Evolutionary conservation across 116 monocot species (phyloP), one percentile per base, ranked within the genome.

Genomic region (Posidonia oceanica): DNA sequence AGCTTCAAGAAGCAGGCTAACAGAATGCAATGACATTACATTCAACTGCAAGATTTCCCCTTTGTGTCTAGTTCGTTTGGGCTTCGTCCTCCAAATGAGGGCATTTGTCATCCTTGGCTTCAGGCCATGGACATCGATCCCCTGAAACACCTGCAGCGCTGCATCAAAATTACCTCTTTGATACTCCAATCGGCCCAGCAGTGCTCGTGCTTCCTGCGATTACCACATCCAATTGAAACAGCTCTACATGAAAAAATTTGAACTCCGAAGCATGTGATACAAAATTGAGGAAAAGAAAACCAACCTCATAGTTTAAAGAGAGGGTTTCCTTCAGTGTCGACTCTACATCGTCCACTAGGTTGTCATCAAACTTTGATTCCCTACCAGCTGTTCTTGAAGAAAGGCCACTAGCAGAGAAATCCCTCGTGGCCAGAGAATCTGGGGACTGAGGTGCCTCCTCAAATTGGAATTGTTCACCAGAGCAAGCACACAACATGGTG

Each of bases 251-350:
- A 40, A 39, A 18, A 66, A 66, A 5, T 20, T 41, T 4, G 4
- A 10, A 65, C 14, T n/a, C 55, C 38, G 21, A 1, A 58, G 68
- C 3, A 14, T 62, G 12, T 12, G 62, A 8, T 62, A 14, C 21
- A 42, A 64, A 60, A 42, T 38, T 22, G 22, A 29, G 54, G 52
- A 75, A 20, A 41, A 18, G 59, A 54, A 29, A 39, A 68, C 17
- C 1, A 66, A 94, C 90, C 91, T 94, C 91, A 71, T 91, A 94
- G 71, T 90, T 94, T 75, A 94, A 77, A 14, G 91, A 88, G 14
- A 85, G 62, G 51, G 87, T 84, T 69, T 94, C 94, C 64, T 77
- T 87, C 17, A 94, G 67, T 36, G 83, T 75, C 2, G 86, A 82
- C 74, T 94, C 91, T 0, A 91, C 91, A 59, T 94, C 91, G 54